A percentile compares a stretch with the other conserved stretches of the same genome.
These are phyloP conservation scores for Aspergillus nidulans DNA, from an alignment of 495 filamentous ascomycete genomes.

Conservation along the genomic window DNA sequence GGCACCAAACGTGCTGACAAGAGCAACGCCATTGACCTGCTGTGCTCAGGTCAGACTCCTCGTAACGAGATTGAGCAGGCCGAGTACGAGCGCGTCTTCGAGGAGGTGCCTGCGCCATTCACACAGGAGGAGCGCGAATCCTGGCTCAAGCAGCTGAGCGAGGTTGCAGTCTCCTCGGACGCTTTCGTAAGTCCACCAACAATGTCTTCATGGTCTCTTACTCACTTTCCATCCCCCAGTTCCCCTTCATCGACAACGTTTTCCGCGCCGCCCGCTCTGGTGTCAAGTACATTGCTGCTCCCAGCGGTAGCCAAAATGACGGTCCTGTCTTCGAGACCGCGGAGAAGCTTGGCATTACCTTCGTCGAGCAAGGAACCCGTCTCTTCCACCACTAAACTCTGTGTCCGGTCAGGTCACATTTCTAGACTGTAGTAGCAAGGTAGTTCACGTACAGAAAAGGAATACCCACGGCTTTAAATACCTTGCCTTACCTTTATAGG, in stretches of 20 bases:
- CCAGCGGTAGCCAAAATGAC: slow-evolving; percentile 92
- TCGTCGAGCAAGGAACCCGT: slow-evolving; percentile 82
- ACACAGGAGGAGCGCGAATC: slow-evolving; percentile 76
- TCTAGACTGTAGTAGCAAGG: not conserved
- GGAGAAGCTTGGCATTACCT: slow-evolving; percentile 84
- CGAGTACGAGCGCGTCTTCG: slow-evolving; percentile 83
- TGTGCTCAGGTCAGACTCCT: slow-evolving; percentile 86
- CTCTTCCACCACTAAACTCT: slow-evolving; percentile 78
- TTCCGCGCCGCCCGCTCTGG: slow-evolving; percentile 84
- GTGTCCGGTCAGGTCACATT: not conserved
- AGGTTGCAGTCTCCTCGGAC: slow-evolving; percentile 85
- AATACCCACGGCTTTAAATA: slow-evolving; percentile 1
- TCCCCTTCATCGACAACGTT: slow-evolving; percentile 97
- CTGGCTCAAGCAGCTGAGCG: slow-evolving; percentile 75
- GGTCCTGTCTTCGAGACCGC: slow-evolving; percentile 83
- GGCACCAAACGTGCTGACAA: slow-evolving; percentile 95
- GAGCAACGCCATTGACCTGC: slow-evolving; percentile 93
- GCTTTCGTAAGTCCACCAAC: slow-evolving; percentile 69
- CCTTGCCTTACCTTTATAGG: not conserved
- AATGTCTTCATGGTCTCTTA: not conserved
- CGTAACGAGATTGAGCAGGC: slow-evolving; percentile 71
- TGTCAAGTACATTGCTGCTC: slow-evolving; percentile 92
- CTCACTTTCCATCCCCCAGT: slow-evolving; percentile 44
- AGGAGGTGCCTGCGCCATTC: slow-evolving; percentile 82
- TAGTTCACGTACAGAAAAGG: not conserved